Evolutionary conservation across 768 basidiomycete genomes (phyloP), one percentile per base, ranked within the genome.

Genomic region (Steccherinum ochraceum): DNA sequence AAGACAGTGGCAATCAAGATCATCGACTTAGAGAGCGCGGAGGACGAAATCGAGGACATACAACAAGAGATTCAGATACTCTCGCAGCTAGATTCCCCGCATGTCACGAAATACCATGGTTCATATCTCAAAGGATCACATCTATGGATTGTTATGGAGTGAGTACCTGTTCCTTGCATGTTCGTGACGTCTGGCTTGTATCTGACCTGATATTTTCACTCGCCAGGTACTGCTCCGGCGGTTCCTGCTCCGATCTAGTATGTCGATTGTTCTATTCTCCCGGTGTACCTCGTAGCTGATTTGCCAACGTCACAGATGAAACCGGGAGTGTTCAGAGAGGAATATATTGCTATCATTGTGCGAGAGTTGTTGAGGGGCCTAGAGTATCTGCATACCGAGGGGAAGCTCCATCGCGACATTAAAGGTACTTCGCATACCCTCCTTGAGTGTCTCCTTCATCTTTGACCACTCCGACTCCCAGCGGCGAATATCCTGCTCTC

Each of bases 131-230:
- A 97, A 66, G 94, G 93, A 13, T 91, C 94, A 4, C 84, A 94
- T 66, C 76, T 99, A 21, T 99, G 96, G 96, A 99, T 98, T 64
- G 90, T 97, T 60, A 97, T 97, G 94, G 90, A 93, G 90, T 93
- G 60, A 52, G 83, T 16, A 12, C 53, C 20, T 35, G 10, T 26
- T 40, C 11, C 46, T 45, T 39, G 24, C 39, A 27, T 44, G 13
- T 41, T 23, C 21, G 19, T 40, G 40, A 13, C 23, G 12, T 26
- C 16, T 24, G 25, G 24, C n/a, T n/a, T n/a, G n/a, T n/a, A n/a
- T 7, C 7, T 35, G 30, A 21, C 42, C 49, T 48, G 40, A 55
- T 39, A 39, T 44, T 16, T 7, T 35, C 30, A 35, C 20, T 20
- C 53, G 44, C 7, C 56, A 93, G 90, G 67, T 99, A 97, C 66